Evolutionary conservation across 2,329 filamentous ascomycete species (phyloP).

Genomic region (Fragosphaeria purpurea): DNA sequence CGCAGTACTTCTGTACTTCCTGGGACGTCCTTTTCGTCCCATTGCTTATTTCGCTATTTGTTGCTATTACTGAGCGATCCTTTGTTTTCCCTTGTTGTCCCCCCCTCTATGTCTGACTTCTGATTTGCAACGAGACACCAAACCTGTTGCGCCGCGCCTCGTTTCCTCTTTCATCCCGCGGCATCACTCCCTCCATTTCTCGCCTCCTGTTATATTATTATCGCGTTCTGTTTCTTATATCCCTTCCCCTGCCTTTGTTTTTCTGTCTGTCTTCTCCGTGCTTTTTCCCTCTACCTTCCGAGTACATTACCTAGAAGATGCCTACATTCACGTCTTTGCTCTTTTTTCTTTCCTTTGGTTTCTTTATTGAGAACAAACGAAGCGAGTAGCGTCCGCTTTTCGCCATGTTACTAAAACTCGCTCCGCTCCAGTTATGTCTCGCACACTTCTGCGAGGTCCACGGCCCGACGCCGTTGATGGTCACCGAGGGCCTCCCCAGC

Average conservation of each 20-base stretch:
- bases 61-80: background rate
- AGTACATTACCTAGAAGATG: background rate
- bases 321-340: background rate
- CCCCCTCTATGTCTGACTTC: background rate
- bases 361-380: too few species aligned
- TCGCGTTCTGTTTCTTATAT: background rate
- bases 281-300: background rate
- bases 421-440: slow-evolving; percentile 49
- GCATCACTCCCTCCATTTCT: background rate
- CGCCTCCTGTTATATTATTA: slow-evolving; percentile 1
- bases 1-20: too few species aligned
- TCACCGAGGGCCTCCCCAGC: slow-evolving; percentile 55
- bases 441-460: slow-evolving; percentile 63
- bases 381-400: too few species aligned
- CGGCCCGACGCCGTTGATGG: slow-evolving; percentile 59
- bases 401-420: slow-evolving; percentile 27
- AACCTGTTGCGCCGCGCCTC: background rate
- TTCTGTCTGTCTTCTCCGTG: background rate
- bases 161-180: slow-evolving; percentile 1
- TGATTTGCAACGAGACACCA: background rate
- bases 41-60: slow-evolving; percentile 1
- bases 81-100: too few species aligned
- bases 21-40: background rate
- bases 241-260: background rate
- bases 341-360: background rate